Conservation (phyloP, 257 asterid species). For the Nicotiana sylvestris region DNA sequence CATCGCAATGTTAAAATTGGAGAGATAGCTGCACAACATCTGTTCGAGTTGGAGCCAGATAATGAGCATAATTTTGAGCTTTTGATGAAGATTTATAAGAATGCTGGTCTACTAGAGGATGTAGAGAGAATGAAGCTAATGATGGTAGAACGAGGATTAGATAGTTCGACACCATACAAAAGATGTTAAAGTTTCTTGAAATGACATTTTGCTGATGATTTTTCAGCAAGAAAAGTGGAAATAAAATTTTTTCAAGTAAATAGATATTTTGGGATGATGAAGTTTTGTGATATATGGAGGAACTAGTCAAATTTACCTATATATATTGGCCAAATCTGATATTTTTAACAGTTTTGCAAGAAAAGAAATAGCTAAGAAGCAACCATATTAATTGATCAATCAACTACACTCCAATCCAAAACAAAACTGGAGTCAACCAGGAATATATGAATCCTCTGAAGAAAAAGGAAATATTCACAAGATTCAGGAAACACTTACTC, state of each 20-base stretch:
- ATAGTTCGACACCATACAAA: neutral
- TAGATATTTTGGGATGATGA: neutral
- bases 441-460: neutral
- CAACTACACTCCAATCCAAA: neutral
- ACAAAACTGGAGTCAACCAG: neutral
- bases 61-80: constrained; percentile 72
- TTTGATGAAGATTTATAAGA: constrained; percentile 51
- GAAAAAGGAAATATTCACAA: neutral
- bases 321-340: neutral
- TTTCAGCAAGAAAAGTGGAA: neutral
- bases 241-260: neutral
- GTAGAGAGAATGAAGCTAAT: constrained; percentile 37
- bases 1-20: constrained; percentile 54
- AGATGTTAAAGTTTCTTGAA: neutral
- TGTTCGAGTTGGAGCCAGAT: constrained; percentile 79
- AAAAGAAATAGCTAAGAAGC: neutral
- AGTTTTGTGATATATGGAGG: neutral
- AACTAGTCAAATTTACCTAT: too few relatives aligned
- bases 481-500: neutral
- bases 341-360: neutral
- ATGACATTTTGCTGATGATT: neutral
- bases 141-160: constrained; percentile 69
- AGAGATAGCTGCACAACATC: constrained; percentile 49
- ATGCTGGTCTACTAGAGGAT: constrained; percentile 39
- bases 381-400: neutral